Percentiles rank a stretch among this genome's conserved stretches.
phyloP scores from a whole-genome alignment of 2,329 filamentous ascomycete genomes.

The Coniochaeta ligniaria region DNA sequence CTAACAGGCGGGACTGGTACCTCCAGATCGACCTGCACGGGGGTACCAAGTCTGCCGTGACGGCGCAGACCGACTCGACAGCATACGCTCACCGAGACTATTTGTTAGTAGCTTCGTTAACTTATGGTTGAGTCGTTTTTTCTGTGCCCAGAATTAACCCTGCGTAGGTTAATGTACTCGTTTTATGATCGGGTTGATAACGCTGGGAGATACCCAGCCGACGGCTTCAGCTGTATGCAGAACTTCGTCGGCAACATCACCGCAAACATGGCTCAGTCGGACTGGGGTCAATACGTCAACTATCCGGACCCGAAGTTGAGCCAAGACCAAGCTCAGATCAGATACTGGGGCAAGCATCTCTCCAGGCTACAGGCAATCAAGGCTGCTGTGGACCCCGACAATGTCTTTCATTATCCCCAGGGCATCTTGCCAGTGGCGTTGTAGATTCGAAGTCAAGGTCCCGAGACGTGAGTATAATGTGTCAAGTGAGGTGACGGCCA shows the following conservation, averaged over 20 bases:
- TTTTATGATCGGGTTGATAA: slow-evolving; percentile 31
- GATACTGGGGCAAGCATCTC: slow-evolving; percentile 30
- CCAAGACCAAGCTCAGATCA: slow-evolving; percentile 21
- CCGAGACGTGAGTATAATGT: not conserved
- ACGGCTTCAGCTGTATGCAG: slow-evolving; percentile 25
- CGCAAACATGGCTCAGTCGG: slow-evolving; percentile 12
- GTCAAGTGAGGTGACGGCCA: not conserved
- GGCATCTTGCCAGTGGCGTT: slow-evolving; percentile 18
- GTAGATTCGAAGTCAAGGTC: not conserved
- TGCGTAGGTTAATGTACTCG: slow-evolving; percentile 43
- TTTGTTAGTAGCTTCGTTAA: too few species aligned
- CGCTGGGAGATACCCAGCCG: too few species aligned
- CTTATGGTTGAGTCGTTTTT: too few species aligned
- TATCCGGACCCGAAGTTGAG: slow-evolving; percentile 29
- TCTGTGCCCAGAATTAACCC: too few species aligned
- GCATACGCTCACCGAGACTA: slow-evolving; percentile 34
- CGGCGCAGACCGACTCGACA: slow-evolving; percentile 20
- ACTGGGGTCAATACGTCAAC: slow-evolving; percentile 34
- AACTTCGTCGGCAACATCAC: slow-evolving; percentile 26
- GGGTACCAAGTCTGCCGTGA: slow-evolving; percentile 29
- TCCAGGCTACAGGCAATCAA: slow-evolving; percentile 25
- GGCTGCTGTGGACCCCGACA: slow-evolving; percentile 24
- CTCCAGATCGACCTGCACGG: slow-evolving; percentile 34
- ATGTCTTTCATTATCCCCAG: slow-evolving; percentile 34
- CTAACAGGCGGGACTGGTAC: slow-evolving; percentile 29